These are phyloP conservation scores for Catunica adiposa DNA, from an alignment of 2,329 filamentous ascomycete genomes.

Conservation along the genomic window DNA sequence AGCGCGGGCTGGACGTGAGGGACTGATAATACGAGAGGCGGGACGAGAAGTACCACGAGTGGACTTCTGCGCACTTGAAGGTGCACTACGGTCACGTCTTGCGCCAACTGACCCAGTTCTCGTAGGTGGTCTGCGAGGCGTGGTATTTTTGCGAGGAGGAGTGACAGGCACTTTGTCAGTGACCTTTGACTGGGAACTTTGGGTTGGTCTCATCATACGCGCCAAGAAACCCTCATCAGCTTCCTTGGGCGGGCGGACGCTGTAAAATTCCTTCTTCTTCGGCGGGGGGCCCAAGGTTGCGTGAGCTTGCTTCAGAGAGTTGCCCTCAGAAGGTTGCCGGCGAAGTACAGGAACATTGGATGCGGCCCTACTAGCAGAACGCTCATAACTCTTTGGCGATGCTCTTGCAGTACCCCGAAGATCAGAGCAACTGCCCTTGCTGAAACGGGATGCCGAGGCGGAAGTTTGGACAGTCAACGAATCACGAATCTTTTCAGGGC, in stretches of 20 bases:
- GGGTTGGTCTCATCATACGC: conserved; percentile 68
- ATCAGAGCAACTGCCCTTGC: conserved; percentile 18
- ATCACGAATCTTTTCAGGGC: conserved; percentile 47
- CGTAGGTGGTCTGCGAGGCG: conserved; percentile 10
- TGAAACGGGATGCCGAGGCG: conserved; percentile 4
- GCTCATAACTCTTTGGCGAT: conserved; percentile 22
- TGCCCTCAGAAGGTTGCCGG: conserved; percentile 28
- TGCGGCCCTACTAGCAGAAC: conserved; percentile 32
- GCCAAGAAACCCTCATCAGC: conserved; percentile 58
- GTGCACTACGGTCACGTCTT: conserved; percentile 8
- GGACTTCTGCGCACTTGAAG: conserved; percentile 4
- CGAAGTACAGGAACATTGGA: conserved; percentile 22
- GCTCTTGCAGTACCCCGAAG: conserved; percentile 20
- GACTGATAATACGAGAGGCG: conserved; percentile 8
- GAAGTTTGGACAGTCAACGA: conserved; percentile 50
- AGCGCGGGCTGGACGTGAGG: not conserved
- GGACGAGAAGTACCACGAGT: conserved; percentile 12
- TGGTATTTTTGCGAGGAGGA: conserved; percentile 28
- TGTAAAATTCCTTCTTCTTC: conserved; percentile 32
- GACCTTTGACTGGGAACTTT: conserved; percentile 50
- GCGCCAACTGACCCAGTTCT: conserved; percentile 8
- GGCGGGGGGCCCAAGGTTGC: conserved; percentile 42
- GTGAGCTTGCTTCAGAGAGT: conserved; percentile 23
- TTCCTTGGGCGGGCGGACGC: conserved; percentile 34
- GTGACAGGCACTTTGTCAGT: conserved; percentile 41